Base-by-base conservation (phyloP, 805 yeast species). In the Millerago galiae region DNA sequence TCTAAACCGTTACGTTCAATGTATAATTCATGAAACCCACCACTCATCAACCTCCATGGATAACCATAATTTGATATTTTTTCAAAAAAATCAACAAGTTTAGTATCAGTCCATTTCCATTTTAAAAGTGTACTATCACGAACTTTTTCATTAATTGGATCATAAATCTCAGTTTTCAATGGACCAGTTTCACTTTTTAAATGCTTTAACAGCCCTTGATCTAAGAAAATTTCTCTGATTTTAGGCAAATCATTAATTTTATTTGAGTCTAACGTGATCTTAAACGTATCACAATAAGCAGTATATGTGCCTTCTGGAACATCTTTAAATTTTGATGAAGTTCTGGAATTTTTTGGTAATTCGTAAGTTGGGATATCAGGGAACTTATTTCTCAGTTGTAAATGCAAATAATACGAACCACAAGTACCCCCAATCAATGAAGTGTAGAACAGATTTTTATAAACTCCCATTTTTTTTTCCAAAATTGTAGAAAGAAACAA, bases 31-130 rank as follows among this genome's bases (percentile, higher is more conserved):
- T 49, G 53, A 3, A 31, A 37, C 0, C 59, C 59, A 26, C 59
- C 59, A 36, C 47, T 52, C 58, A 55, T 52, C 38, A 55, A 8
- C 45, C 56, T 50, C 58, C 58, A 55, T 6, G 59, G 59, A 35
- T 50, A 53, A 11, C 59, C 59, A 26, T 51, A 55, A 1, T 37
- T 6, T 0, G 56, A 47, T 4, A 55, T 7, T 37, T 40, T 47
- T 18, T 52, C 53, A 34, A 51, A 55, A 16, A 28, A 40, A 2
- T 31, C 15, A 6, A 48, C 51, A 3, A 16, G 34, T 11, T 13
- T 11, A 1, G 29, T 31, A 7, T 16, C 11, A 17, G 34, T 40
- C 43, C 42, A 37, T 5, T 34, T 31, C 43, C 36, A 52, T 14
- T 18, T 37, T 4, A 42, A 18, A 5, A 42, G 14, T 11, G 41